Evolutionary conservation across 2,329 filamentous ascomycete genomes (phyloP), one percentile per base, ranked within the genome.

Genomic region (Beauveria asiatica): DNA sequence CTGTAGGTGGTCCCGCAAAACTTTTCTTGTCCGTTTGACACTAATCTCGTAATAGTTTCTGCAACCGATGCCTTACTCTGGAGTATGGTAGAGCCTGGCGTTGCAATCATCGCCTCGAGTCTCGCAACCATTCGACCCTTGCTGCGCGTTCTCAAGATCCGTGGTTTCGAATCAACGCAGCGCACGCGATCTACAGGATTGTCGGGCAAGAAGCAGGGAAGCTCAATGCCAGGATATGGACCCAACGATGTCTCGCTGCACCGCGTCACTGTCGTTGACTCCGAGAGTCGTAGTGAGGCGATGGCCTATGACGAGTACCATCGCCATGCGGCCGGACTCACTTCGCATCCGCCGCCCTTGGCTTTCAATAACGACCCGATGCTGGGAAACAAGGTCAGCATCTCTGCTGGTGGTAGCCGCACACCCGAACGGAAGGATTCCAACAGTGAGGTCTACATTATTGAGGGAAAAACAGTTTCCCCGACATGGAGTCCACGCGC

Each of bases 51-150:
- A 9, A 42, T 50, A 81, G 79, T 74, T 66, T 73, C 74, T 57
- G 78, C 75, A 23, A 83, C 80, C 4, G 73, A 81, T 62, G 75
- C 80, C 41, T 80, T 81, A 75, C 73, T 83, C 7, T 83, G 81
- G 81, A 83, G 79, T 10, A 70, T 83, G n/a, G 72, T 83, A 57
- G 81, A 83, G 65, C 80, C 80, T 1, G 80, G 80, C 6, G 76
- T 83, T 23, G 80, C 80, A 61, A 83, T 83, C 50, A 68, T 79
- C 27, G 81, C 81, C 13, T 77, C 80, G 2, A 81, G 78, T 62
- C 71, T 83, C 11, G 79, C 78, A 23, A 83, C 81, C 5, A 80
- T 83, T 37, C 77, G 80, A 3, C 81, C 81, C 4, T 73, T 83
- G 1, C 75, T 83, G 41, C 78, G 80, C 41, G 70, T 72, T n/a